phyloP scores from a whole-genome alignment of 441 rosid species.

The Populus hybrid region DNA sequence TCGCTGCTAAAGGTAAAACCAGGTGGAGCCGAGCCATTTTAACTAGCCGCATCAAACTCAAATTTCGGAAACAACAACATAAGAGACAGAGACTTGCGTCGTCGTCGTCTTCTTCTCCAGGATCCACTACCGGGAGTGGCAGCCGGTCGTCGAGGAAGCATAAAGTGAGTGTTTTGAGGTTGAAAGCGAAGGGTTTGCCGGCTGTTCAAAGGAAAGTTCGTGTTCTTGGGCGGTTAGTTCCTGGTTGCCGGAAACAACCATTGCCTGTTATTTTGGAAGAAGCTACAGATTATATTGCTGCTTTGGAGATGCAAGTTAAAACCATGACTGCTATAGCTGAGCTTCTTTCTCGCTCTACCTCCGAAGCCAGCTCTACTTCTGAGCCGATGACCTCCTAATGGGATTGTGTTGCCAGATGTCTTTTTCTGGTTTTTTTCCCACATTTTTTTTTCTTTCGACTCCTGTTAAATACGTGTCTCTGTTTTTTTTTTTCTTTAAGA shows the following conservation, averaged over 20 bases:
- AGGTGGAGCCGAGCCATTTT: conserved; percentile 94
- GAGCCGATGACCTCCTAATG: conserved; percentile 24
- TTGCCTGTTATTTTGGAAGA: conserved; percentile 88
- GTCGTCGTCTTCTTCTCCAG: conserved; percentile 5
- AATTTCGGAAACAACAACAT: conserved; percentile 63
- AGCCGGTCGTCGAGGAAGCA: conserved; percentile 53
- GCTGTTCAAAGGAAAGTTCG: conserved; percentile 78
- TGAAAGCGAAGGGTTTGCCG: conserved; percentile 57
- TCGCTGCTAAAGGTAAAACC: conserved; percentile 75
- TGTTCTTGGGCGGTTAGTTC: conserved; percentile 75
- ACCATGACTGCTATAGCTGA: conserved; percentile 74
- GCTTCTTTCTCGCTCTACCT: conserved; percentile 40
- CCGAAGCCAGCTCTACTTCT: conserved; percentile 28
- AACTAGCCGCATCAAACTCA: conserved; percentile 65
- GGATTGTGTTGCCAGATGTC: conserved; percentile 33
- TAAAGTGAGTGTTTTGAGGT: conserved; percentile 54
- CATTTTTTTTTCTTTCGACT: neutral
- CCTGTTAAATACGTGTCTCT: conserved; percentile 36
- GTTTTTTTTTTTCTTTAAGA: neutral
- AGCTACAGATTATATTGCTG: conserved; percentile 91
- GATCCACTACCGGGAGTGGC: conserved; percentile 18
- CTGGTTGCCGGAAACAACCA: conserved; percentile 91
- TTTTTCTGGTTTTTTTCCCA: conserved; percentile 14
- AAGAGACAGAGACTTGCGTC: conserved; percentile 39
- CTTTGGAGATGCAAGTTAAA: conserved; percentile 94